phyloP scores from a whole-genome alignment of 768 basidiomycete genomes.

The Tephrocybe sp. region DNA sequence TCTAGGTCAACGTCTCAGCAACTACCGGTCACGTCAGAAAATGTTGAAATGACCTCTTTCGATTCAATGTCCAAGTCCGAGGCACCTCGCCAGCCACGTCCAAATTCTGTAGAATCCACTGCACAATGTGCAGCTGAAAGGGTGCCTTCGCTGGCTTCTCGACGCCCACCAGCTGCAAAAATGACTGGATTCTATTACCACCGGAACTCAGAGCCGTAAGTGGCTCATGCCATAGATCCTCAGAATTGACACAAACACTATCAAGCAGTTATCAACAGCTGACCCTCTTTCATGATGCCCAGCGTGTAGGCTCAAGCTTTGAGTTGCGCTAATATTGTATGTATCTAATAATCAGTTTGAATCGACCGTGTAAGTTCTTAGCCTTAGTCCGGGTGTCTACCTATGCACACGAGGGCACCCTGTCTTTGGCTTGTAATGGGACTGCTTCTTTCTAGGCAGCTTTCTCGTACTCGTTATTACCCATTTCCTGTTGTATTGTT shows the following conservation, averaged over 20 bases:
- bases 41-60: conserved; percentile 23
- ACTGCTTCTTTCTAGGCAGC: conserved; percentile 10
- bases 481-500: conserved; percentile 9
- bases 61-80: conserved; percentile 34
- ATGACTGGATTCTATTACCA: conserved; percentile 95
- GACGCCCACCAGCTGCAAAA: conserved; percentile 54
- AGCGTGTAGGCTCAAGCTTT: conserved; percentile 71
- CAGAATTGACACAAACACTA: conserved; percentile 9
- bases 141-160: conserved; percentile 47
- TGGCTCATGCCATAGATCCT: conserved; percentile 17
- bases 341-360: conserved; percentile 14
- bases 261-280: conserved; percentile 75
- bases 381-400: conserved; percentile 10
- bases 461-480: conserved; percentile 9
- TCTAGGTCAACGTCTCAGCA: conserved; percentile 30
- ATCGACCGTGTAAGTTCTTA: conserved; percentile 11
- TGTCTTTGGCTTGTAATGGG: conserved; percentile 15
- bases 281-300: conserved; percentile 75
- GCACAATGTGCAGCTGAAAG: conserved; percentile 37
- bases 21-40: conserved; percentile 29
- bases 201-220: conserved; percentile 89
- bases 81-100: conserved; percentile 32
- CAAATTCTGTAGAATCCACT: conserved; percentile 41
- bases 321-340: conserved; percentile 69
- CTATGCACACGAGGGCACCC: background rate